Conservation (phyloP, 139 green algal genomes). For the Zygnema circumcarinatum region DNA sequence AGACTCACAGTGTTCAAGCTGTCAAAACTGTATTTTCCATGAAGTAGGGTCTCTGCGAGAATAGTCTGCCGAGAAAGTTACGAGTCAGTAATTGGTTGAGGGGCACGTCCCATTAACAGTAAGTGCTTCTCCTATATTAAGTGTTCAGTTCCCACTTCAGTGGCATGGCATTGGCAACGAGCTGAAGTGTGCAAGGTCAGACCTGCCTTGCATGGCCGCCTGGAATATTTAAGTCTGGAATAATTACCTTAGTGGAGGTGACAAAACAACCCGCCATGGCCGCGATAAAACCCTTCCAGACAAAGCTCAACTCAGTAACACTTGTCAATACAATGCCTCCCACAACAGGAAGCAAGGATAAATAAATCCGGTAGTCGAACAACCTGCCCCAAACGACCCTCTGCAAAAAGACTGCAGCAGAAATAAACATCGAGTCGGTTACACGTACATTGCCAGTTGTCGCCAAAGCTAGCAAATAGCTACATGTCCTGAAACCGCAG, state of each 20-base stretch:
- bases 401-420: constrained; percentile 52
- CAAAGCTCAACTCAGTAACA: constrained; percentile 51
- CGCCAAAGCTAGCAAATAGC: too few relatives aligned
- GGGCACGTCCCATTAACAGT: background rate
- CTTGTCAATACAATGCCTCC: constrained; percentile 53
- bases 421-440: too few relatives aligned
- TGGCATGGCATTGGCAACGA: too few relatives aligned
- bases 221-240: too few relatives aligned
- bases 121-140: too few relatives aligned
- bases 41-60: constrained; percentile 41
- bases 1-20: constrained; percentile 48
- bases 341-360: constrained; percentile 60
- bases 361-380: constrained; percentile 57
- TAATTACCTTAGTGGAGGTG: constrained; percentile 48
- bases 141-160: too few relatives aligned
- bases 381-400: constrained; percentile 39
- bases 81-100: background rate
- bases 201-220: too few relatives aligned
- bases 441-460: too few relatives aligned
- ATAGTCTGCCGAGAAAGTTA: constrained; percentile 24
- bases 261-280: constrained; percentile 51
- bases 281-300: constrained; percentile 53
- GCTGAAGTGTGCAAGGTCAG: too few relatives aligned
- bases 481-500: too few relatives aligned
- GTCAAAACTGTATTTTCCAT: constrained; percentile 61